Base-by-base conservation (phyloP, 192 early-diverging fungal genomes). In the Coemansia sp. region DNA sequence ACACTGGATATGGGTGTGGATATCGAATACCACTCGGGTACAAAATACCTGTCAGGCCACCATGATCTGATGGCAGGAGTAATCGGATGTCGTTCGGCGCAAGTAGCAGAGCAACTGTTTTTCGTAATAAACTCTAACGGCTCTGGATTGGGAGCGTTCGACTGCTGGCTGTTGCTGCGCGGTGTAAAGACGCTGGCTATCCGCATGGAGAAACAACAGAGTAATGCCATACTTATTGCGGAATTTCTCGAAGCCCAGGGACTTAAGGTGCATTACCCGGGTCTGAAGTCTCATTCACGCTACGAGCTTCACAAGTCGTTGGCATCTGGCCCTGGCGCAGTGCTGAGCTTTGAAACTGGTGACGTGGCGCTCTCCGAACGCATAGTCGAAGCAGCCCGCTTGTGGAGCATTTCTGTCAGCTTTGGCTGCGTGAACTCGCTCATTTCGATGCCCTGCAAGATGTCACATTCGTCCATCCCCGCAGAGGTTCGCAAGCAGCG, bases 21-120 rank as follows among this genome's bases (percentile, higher is more conserved):
- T 77, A 93, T 98, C 55, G 91, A 89, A 20, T 94, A 95, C 64
- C 94, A 98, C 57, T 97, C 95, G 29, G 97, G 94, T 21, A 98
- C 97, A 57, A 98, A 98, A 82, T 98, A 94, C 81, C 86, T 98
- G 14, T 89, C 88, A 27, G 97, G 97, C 6, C 97, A 98, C 84
- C 95, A 97, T 75, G 97, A 98, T 74, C 86, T 97, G 71, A 97
- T 97, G 94, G 94, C 94, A n/a, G 97, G 97, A 39, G 93, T 97
- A 0, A 90, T 97, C 64, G 95, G 92, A 5, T 87, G 88, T 67
- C 85, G 87, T 31, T 80, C 87, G 31, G 84, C 85, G 30, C 70
- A 86, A 10, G 84, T 96, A 30, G 94, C 84, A 7, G 89, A 94
- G 85, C 86, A 91, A 77, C 66, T 98, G 59, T 95, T 92, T 75